Evolutionary conservation across 169 alveolate genomes (phyloP).

Genomic region (Cystoisospora suis): DNA sequence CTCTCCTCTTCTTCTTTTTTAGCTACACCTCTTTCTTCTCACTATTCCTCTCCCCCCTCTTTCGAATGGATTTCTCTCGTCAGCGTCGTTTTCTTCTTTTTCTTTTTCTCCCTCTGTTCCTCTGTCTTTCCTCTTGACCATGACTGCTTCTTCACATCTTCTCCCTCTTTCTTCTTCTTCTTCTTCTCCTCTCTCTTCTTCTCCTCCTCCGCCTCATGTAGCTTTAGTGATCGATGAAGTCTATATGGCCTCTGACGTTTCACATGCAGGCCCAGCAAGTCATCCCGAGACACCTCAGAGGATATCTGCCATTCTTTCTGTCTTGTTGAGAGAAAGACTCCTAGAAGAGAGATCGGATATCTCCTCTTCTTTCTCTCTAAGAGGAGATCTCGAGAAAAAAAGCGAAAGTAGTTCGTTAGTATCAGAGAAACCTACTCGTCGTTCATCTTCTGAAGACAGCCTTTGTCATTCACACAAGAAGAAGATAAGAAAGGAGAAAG

Average conservation of each 20-base stretch:
- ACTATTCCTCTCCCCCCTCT: neutral
- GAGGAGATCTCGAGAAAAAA: too few relatives aligned
- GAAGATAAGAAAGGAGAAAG: too few relatives aligned
- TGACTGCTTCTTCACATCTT: neutral
- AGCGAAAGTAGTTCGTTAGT: too few relatives aligned
- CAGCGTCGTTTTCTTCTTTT: neutral
- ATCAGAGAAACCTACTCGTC: too few relatives aligned
- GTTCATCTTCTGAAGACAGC: too few relatives aligned
- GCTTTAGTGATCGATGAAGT: constrained; percentile 8
- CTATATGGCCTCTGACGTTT: neutral
- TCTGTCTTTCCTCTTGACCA: neutral
- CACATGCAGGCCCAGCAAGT: neutral
- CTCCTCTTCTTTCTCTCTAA: too few relatives aligned
- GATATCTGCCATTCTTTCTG: neutral
- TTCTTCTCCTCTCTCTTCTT: neutral
- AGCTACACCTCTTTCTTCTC: neutral
- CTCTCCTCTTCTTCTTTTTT: neutral
- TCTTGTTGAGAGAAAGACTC: too few relatives aligned
- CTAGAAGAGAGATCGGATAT: too few relatives aligned
- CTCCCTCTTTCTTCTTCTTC: neutral
- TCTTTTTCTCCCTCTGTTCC: neutral
- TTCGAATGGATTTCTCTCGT: neutral
- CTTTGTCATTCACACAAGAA: too few relatives aligned
- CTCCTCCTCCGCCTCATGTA: neutral
- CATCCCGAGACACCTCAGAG: constrained; percentile 10